Percentiles rank a stretch among this genome's conserved stretches.
phyloP scores from a whole-genome alignment of 495 filamentous ascomycete species.

The Daldinia loculata region DNA sequence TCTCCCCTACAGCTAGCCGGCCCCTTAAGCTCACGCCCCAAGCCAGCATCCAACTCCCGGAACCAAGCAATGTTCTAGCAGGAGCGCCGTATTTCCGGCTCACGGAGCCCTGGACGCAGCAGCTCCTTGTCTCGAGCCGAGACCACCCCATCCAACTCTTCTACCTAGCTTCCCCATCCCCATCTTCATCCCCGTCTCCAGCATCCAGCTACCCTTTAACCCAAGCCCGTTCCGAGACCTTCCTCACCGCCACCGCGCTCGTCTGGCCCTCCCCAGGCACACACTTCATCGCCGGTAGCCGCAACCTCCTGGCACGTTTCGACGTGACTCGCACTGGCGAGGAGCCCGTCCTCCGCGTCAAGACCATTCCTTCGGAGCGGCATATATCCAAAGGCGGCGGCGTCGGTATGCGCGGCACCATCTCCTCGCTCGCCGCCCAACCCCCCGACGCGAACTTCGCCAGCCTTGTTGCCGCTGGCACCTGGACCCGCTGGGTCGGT shows the following conservation, averaged over 20 bases:
- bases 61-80: slow-evolving; percentile 75
- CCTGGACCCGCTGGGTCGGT: slow-evolving; percentile 77
- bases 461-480: slow-evolving; percentile 80
- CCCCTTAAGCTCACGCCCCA: slow-evolving; percentile 67
- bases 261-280: slow-evolving; percentile 69
- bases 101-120: slow-evolving; percentile 69
- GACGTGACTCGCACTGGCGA: slow-evolving; percentile 73
- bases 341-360: slow-evolving; percentile 65
- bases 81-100: slow-evolving; percentile 78
- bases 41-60: slow-evolving; percentile 65
- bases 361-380: slow-evolving; percentile 78
- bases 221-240: slow-evolving; percentile 78
- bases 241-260: slow-evolving; percentile 78
- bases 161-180: slow-evolving; percentile 37
- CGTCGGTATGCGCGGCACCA: slow-evolving; percentile 83
- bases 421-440: slow-evolving; percentile 68
- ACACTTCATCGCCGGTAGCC: slow-evolving; percentile 76
- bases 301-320: slow-evolving; percentile 78
- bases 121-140: slow-evolving; percentile 70
- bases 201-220: slow-evolving; percentile 74
- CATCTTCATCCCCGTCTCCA: slow-evolving; percentile 46
- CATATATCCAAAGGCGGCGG: slow-evolving; percentile 74
- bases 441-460: slow-evolving; percentile 42
- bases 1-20: slow-evolving; percentile 56
- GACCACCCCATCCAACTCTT: slow-evolving; percentile 82